Evolutionary conservation across 2,329 filamentous ascomycete species (phyloP), one percentile per base, ranked within the genome.

Genomic region (Trichoderma pleuroti): DNA sequence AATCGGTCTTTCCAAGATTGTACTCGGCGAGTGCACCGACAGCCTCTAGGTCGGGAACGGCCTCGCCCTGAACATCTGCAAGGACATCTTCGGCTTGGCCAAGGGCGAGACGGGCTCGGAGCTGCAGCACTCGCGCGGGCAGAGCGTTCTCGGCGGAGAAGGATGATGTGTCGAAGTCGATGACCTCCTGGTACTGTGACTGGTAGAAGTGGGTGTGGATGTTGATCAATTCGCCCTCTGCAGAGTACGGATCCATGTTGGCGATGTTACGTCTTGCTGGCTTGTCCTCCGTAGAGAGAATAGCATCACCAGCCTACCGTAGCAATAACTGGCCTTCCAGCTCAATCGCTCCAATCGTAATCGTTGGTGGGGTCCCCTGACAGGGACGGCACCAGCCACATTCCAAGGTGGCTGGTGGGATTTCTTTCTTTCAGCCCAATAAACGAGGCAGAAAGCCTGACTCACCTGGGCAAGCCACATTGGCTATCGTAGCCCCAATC

Each of bases 141-240:
- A 94, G 86, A 60, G 86, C 86, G 83, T 98, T 98, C 77, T 92
- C 89, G 73, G 90, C 76, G 57, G 93, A 96, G 78, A 98, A 91
- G 72, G 90, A 86, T 7, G 91, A 90, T 56, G 90, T 91, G 81
- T 97, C 92, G 83, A 94, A 97, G 83, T 96, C 91, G 81, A 97
- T 82, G 74, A 97, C 94, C 78, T 91, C 86, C 78, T 93, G 88
- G 86, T 93, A 97, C 85, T 97, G 94, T 79, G 93, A 94, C 81
- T 91, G 88, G 81, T 91, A 87, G 83, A 91, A 92, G 82, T 88
- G 81, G 81, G 88, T 91, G 84, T 91, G 88, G 74, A 92, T 87
- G 82, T 90, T 91, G 80, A 92, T 87, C 76, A 92, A 83, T 83
- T 92, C 90, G 82, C 89, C 89, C 81, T 92, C 90, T 74, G 89